These are phyloP conservation scores for Plantago ovata DNA, from an alignment of 257 asterid genomes.

Conservation along the genomic window DNA sequence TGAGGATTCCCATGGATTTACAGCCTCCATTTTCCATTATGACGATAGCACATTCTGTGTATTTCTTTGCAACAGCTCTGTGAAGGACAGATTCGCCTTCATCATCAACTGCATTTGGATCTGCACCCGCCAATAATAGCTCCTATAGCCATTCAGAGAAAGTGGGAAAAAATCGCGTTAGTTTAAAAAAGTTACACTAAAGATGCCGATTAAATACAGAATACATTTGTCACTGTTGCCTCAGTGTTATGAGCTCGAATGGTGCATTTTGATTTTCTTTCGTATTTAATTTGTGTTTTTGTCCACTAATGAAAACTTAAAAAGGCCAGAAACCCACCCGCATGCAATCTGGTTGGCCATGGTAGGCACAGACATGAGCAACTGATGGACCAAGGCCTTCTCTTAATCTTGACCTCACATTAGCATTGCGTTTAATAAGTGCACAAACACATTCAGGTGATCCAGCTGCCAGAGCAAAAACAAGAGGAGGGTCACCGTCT, in stretches of 20 bases:
- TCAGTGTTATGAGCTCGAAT: background rate
- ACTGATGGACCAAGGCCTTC: slow-evolving; percentile 98
- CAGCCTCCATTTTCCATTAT: slow-evolving; percentile 98
- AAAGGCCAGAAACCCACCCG: slow-evolving; percentile 50
- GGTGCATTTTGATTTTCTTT: slow-evolving; percentile 12
- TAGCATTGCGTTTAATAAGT: slow-evolving; percentile 74
- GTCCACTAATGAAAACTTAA: slow-evolving; percentile 10
- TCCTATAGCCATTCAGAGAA: slow-evolving; percentile 52
- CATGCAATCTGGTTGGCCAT: slow-evolving; percentile 99
- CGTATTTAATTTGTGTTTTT: slow-evolving; percentile 1
- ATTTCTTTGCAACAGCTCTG: slow-evolving; percentile 94
- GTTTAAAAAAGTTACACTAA: background rate
- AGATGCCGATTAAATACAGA: background rate
- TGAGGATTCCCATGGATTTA: slow-evolving; percentile 79
- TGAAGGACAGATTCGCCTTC: slow-evolving; percentile 99
- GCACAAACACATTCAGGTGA: slow-evolving; percentile 94
- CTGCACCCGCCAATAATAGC: slow-evolving; percentile 87
- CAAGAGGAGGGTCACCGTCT: slow-evolving; percentile 98
- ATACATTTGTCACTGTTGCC: too few relatives aligned
- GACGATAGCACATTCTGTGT: slow-evolving; percentile 82
- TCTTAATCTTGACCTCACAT: slow-evolving; percentile 87
- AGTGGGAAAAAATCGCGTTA: background rate
- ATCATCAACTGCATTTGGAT: slow-evolving; percentile 97
- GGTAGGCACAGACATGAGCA: slow-evolving; percentile 99
- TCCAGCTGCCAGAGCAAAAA: slow-evolving; percentile 98